These are phyloP conservation scores for Aspergillus campestris DNA, from an alignment of 495 filamentous ascomycete species.

Conservation along the genomic window DNA sequence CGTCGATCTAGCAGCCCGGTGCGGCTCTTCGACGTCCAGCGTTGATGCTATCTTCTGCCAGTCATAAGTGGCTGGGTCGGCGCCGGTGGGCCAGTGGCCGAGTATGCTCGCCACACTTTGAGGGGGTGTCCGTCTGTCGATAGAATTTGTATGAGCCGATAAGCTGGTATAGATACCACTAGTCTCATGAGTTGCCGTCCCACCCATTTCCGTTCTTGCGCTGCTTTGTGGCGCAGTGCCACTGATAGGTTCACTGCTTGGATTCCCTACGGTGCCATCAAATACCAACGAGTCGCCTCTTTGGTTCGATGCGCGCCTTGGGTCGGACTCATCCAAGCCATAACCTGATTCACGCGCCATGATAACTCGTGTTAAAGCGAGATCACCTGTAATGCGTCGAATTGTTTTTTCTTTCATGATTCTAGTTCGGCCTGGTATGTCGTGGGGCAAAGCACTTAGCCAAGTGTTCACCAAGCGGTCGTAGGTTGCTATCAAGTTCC, in stretches of 20 bases:
- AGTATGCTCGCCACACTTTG: conserved; percentile 26
- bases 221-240: neutral
- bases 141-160: conserved; percentile 24
- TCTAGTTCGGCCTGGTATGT: conserved; percentile 29
- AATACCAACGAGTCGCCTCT: neutral
- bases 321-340: neutral
- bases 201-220: neutral
- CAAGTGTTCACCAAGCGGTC: conserved; percentile 32
- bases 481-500: conserved; percentile 26
- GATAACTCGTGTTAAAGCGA: conserved; percentile 27
- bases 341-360: conserved; percentile 7
- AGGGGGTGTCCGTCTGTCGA: conserved; percentile 14
- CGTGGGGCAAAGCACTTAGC: conserved; percentile 25
- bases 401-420: conserved; percentile 34
- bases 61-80: conserved; percentile 29
- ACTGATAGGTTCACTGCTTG: neutral
- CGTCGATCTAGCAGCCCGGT: conserved; percentile 10
- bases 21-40: conserved; percentile 14
- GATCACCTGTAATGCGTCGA: conserved; percentile 29
- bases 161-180: conserved; percentile 15
- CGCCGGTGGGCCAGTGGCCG: conserved; percentile 34
- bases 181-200: neutral
- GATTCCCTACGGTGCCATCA: too few relatives aligned
- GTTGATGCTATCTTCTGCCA: conserved; percentile 26
- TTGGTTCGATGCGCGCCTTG: neutral